Conservation (phyloP, 768 basidiomycete species). For the Trametes cingulata region DNA sequence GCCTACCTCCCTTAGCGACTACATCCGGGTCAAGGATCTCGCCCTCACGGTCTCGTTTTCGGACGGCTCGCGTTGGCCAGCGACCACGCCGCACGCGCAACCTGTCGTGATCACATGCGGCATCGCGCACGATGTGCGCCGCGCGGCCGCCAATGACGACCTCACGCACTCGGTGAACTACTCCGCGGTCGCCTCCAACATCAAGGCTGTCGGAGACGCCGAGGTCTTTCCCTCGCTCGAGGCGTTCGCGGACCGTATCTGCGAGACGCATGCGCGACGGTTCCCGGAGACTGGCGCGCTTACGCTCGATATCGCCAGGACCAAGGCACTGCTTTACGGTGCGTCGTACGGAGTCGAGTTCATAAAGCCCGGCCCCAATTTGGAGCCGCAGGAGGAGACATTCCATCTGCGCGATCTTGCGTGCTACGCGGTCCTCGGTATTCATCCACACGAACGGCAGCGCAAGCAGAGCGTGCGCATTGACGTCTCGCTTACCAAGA, state of each 20-base stretch:
- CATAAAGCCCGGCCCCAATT: constrained; percentile 25
- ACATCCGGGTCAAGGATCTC: constrained; percentile 52
- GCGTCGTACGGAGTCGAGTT: constrained; percentile 45
- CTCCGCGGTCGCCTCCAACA: constrained; percentile 39
- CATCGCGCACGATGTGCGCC: constrained; percentile 50
- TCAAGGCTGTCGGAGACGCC: constrained; percentile 31
- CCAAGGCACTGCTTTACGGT: constrained; percentile 54
- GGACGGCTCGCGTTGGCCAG: constrained; percentile 50
- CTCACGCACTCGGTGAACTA: constrained; percentile 67
- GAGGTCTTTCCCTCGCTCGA: constrained; percentile 46
- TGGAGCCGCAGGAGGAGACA: constrained; percentile 5
- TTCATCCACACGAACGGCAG: constrained; percentile 64
- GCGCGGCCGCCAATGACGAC: constrained; percentile 53
- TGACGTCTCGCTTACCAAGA: constrained; percentile 43
- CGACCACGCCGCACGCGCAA: constrained; percentile 41
- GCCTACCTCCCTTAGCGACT: constrained; percentile 22
- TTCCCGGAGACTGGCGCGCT: constrained; percentile 40
- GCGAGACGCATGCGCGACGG: constrained; percentile 38
- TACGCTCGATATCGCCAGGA: constrained; percentile 46
- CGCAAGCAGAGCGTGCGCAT: constrained; percentile 62
- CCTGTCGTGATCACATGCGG: constrained; percentile 54
- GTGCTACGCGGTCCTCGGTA: constrained; percentile 61
- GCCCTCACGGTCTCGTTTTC: constrained; percentile 42
- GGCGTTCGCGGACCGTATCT: constrained; percentile 44
- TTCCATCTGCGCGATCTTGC: constrained; percentile 43